Evolutionary conservation across 2,329 filamentous ascomycete species (phyloP).

Genomic region (Aspergillus sp.): DNA sequence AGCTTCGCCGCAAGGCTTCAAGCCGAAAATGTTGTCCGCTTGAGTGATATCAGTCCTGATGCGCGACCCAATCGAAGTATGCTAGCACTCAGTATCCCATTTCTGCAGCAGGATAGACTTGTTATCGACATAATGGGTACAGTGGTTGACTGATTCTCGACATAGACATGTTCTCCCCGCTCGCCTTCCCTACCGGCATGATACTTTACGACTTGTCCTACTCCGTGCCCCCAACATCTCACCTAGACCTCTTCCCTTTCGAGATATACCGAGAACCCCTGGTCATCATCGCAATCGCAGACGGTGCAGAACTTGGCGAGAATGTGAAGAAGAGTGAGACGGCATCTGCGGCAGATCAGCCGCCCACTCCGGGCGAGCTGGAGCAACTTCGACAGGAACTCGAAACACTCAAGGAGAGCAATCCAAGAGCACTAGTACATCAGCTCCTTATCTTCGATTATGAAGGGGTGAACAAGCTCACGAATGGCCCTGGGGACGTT

Average conservation of each 20-base stretch:
- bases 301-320: constrained; percentile 68
- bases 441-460: constrained; percentile 81
- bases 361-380: constrained; percentile 41
- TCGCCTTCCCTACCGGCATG: constrained; percentile 81
- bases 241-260: constrained; percentile 80
- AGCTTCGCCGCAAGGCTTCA: constrained; percentile 77
- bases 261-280: constrained; percentile 86
- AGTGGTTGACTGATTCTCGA: constrained; percentile 25
- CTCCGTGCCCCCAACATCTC: constrained; percentile 74
- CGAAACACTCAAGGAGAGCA: constrained; percentile 69
- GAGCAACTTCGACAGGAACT: constrained; percentile 61
- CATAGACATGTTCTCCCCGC: constrained; percentile 87
- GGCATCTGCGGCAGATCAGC: constrained; percentile 25
- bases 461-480: constrained; percentile 56
- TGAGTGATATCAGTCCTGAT: constrained; percentile 86
- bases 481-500: constrained; percentile 63
- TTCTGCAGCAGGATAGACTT: background rate
- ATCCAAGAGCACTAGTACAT: constrained; percentile 75
- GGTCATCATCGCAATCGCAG: constrained; percentile 79
- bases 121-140: background rate
- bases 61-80: constrained; percentile 81
- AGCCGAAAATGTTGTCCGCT: constrained; percentile 75
- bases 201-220: constrained; percentile 87
- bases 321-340: constrained; percentile 16
- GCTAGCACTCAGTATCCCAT: constrained; percentile 26